phyloP scores from a whole-genome alignment of 1,284 basidiomycete species.

The Cryptococcus hybrid region DNA sequence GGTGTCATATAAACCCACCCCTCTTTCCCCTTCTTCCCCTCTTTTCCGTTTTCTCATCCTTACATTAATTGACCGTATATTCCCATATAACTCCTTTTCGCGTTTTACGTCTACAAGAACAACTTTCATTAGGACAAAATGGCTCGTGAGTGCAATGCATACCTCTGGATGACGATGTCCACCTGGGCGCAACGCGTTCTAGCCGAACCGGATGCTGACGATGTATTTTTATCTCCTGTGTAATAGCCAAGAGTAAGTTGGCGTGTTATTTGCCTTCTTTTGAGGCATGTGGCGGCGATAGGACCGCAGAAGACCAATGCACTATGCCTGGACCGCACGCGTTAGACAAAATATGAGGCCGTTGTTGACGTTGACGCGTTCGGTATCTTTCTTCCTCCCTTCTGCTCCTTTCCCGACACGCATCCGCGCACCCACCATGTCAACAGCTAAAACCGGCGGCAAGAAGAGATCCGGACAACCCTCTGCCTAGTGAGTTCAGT shows the following conservation, averaged over 20 bases:
- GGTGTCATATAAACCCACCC: not conserved
- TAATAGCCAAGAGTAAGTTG: slow-evolving; percentile 1
- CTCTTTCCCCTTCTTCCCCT: slow-evolving; percentile 3
- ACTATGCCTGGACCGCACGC: too few relatives aligned
- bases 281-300: not conserved
- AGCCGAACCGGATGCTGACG: not conserved
- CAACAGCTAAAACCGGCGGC: slow-evolving; percentile 13
- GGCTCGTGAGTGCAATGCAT: slow-evolving; percentile 40
- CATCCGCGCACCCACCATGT: not conserved
- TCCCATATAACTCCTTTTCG: slow-evolving; percentile 6
- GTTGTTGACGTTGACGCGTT: slow-evolving; percentile 2
- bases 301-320: not conserved
- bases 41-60: slow-evolving; percentile 9
- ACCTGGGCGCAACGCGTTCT: not conserved
- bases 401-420: not conserved
- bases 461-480: slow-evolving; percentile 36
- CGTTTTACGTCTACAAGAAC: slow-evolving; percentile 5
- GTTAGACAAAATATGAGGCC: too few relatives aligned
- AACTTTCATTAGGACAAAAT: slow-evolving; percentile 23
- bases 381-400: not conserved
- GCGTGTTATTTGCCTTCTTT: not conserved
- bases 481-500: slow-evolving; percentile 38
- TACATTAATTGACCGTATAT: slow-evolving; percentile 1
- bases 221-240: not conserved
- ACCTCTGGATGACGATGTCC: slow-evolving; percentile 15